Evolutionary conservation across 2,329 filamentous ascomycete genomes (phyloP), one percentile per base, ranked within the genome.

Genomic region (Colletotrichum sp.): DNA sequence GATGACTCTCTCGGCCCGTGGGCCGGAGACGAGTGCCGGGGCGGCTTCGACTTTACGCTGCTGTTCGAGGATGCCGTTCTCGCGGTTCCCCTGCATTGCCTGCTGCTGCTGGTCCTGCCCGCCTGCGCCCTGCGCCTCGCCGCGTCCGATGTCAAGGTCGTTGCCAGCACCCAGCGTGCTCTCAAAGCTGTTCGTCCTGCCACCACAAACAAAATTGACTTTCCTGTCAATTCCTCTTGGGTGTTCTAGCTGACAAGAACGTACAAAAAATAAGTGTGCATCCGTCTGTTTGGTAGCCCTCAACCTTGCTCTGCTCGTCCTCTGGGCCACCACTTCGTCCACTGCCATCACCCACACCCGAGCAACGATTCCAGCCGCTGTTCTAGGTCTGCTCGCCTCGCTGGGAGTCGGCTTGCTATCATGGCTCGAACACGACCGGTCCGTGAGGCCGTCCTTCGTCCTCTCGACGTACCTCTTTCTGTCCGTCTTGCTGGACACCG

Each of bases 11-110:
- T 77, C 72, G 75, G 72, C 30, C 73, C 75, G 52, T 77, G 75
- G 72, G 72, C 75, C 65, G 75, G 75, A 64, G 43, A 55, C 6
- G n/a, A 64, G 39, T 82, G 80, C 65, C 77, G 78, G n/a, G 76
- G 66, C n/a, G 80, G 80, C 58, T 81, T 80, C 74, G 80, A 82
- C 74, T 81, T 82, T 61, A 81, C 81, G 8, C 75, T 82, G 12
- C 73, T 82, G 4, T 82, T 81, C 67, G 79, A 82, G 60, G 79
- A 82, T 66, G 74, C 72, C 58, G 75, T 82, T 25, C 76, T 82
- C 30, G 78, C 77, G 8, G 55, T 81, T 34, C 69, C 72, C 36
- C 58, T 30, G 76, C 72, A 75, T 9, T 75, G 55, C 15, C 52
- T 77, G 22, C 18, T 77, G 15, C 48, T 77, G 27, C 56, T 72